Percentiles rank a stretch among this genome's conserved stretches.
Conservation (phyloP, 768 basidiomycete genomes). For the Rhodotorula kratochvilovae region DNA sequence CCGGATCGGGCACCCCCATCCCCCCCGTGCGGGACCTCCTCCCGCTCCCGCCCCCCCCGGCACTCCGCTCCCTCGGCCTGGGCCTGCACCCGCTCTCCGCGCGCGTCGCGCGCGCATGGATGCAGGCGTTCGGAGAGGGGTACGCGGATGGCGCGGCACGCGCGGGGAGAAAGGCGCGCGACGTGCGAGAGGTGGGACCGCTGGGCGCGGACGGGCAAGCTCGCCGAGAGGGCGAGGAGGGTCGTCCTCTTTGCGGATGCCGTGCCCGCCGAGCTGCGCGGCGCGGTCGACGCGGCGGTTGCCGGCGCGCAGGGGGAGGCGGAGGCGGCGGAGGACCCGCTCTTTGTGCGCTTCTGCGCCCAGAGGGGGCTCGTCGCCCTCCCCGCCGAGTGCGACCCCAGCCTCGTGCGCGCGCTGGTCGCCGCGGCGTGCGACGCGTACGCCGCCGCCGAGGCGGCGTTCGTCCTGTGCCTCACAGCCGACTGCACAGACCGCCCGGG, state of each 20-base stretch:
- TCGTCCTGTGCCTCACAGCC: slow-evolving; percentile 20
- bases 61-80: slow-evolving; percentile 18
- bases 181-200: slow-evolving; percentile 22
- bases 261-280: neutral
- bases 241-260: slow-evolving; percentile 36
- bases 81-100: slow-evolving; percentile 25
- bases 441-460: neutral
- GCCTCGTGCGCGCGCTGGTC: slow-evolving; percentile 65
- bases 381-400: slow-evolving; percentile 63
- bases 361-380: slow-evolving; percentile 48
- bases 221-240: slow-evolving; percentile 10
- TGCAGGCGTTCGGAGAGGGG: slow-evolving; percentile 23
- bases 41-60: slow-evolving; percentile 29
- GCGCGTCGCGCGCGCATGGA: slow-evolving; percentile 20
- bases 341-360: slow-evolving; percentile 53
- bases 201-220: slow-evolving; percentile 21
- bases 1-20: neutral
- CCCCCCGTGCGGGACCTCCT: slow-evolving; percentile 34
- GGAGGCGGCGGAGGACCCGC: slow-evolving; percentile 55
- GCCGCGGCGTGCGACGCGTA: neutral
- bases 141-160: slow-evolving; percentile 19
- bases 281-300: slow-evolving; percentile 10
- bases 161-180: slow-evolving; percentile 8
- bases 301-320: neutral
- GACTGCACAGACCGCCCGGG: slow-evolving; percentile 27